Base-by-base conservation (phyloP, 192 early-diverging fungal genomes). In the Rhizoclosmatium sp. region DNA sequence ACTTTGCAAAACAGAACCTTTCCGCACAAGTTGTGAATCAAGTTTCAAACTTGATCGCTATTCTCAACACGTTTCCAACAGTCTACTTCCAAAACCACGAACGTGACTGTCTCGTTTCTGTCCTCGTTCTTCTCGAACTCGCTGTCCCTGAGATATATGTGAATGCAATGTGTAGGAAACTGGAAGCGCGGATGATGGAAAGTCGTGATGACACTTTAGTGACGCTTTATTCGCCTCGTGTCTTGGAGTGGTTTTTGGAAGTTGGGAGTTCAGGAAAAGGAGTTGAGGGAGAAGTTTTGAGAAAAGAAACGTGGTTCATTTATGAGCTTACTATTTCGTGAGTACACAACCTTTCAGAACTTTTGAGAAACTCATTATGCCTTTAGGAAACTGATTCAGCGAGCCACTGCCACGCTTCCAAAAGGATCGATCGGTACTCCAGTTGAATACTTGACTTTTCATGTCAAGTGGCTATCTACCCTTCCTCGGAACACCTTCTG, bases 111-210 rank as follows among this genome's bases (percentile, higher is more conserved):
- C 5, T 75, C 9, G 61, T 75, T n/a, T 7, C 41, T 12, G 58
- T 62, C 12, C 19, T 75, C 1, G 16, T 75, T 42, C 41, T 75
- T n/a, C 19, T 75, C 59, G 72, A 75, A n/a, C 19, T 21, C 40
- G 7, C 61, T 9, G n/a, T 75, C n/a, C 7, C 59, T 7, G 66
- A 68, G 66, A 68, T 19, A 31, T 45, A 69, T 10, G 67, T 72
- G 9, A n/a, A 59, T 0, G 66, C 12, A 41, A 44, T 75, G 10
- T 75, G 72, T 47, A 16, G 72, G 44, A 44, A 49, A 4, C 23
- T 75, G 44, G 60, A n/a, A 2, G 72, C 72, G 44, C 39, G 72
- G 23, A 62, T 75, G 44, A 75, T 75, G 72, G 72, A 75, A 45
- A 75, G 72, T 47, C 72, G 72, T 23, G 58, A 60, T 16, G 72